Conservation (phyloP, 2,329 filamentous ascomycete genomes). For the Talaromyces sp. region DNA sequence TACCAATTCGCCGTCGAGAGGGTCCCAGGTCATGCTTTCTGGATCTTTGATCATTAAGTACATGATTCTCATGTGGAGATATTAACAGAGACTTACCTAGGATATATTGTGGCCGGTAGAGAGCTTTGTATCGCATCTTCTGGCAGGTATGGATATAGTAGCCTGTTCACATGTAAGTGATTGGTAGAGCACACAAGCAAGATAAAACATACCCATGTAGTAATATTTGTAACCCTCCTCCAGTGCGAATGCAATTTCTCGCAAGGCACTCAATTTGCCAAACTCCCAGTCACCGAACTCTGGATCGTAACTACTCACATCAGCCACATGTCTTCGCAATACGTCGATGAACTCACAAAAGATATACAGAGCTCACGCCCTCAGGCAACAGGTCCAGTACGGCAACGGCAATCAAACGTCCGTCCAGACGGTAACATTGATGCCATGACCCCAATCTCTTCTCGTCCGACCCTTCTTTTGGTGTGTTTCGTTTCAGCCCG, state of each 20-base stretch:
- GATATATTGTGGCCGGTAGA: conserved; percentile 47
- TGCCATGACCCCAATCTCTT: conserved; percentile 49
- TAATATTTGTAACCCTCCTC: conserved; percentile 59
- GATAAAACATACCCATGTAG: conserved; percentile 54
- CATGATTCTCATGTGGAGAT: background rate
- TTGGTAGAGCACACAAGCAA: background rate
- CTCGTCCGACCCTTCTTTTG: conserved; percentile 35
- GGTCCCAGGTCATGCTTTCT: conserved; percentile 44
- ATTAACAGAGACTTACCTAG: conserved; percentile 35
- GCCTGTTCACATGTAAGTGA: conserved; percentile 33
- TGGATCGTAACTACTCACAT: conserved; percentile 52
- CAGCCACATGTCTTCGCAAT: too few relatives aligned
- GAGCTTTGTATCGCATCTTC: conserved; percentile 52
- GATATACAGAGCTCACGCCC: conserved; percentile 49
- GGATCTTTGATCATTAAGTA: conserved; percentile 36
- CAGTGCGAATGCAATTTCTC: conserved; percentile 55
- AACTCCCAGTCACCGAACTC: conserved; percentile 60
- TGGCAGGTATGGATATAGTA: conserved; percentile 60
- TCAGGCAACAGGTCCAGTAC: conserved; percentile 48
- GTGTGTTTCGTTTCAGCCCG: conserved; percentile 40
- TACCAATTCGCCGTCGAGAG: conserved; percentile 41
- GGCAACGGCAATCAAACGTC: conserved; percentile 47
- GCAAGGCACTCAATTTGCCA: conserved; percentile 60
- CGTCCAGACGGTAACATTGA: conserved; percentile 50
- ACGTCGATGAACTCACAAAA: conserved; percentile 39